phyloP scores from a whole-genome alignment of 257 asterid genomes.

The Verbascum thapsus region DNA sequence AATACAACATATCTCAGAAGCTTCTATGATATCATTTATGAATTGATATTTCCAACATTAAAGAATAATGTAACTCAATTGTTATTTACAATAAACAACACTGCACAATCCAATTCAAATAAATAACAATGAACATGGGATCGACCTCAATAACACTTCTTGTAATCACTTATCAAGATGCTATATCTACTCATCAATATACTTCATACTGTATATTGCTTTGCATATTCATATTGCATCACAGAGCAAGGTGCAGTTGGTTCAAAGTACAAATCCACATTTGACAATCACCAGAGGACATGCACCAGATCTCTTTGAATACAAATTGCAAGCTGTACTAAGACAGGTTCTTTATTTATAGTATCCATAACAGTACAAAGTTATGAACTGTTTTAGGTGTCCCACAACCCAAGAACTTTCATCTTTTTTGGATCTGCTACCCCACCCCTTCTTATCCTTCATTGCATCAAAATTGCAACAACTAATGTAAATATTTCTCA shows the following conservation, averaged over 20 bases:
- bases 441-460: too few species aligned
- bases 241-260: not conserved
- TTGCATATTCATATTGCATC: not conserved
- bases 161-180: not conserved
- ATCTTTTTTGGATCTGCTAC: slow-evolving; percentile 2
- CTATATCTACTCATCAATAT: not conserved
- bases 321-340: not conserved
- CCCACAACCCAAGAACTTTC: not conserved
- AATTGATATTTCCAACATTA: not conserved
- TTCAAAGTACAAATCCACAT: slow-evolving; percentile 5
- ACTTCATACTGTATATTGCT: not conserved
- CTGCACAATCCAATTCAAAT: not conserved
- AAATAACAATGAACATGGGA: slow-evolving; percentile 2
- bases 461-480: not conserved
- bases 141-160: not conserved
- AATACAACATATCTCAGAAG: not conserved
- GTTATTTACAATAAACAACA: too few species aligned
- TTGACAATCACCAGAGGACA: slow-evolving; percentile 7
- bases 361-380: not conserved
- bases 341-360: not conserved
- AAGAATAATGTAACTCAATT: too few species aligned
- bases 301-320: slow-evolving; percentile 4
- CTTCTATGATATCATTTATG: slow-evolving; percentile 1
- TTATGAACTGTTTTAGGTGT: not conserved
- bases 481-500: slow-evolving; percentile 6